These are phyloP conservation scores for Pichia scutulata DNA, from an alignment of 805 yeast species.

Conservation along the genomic window DNA sequence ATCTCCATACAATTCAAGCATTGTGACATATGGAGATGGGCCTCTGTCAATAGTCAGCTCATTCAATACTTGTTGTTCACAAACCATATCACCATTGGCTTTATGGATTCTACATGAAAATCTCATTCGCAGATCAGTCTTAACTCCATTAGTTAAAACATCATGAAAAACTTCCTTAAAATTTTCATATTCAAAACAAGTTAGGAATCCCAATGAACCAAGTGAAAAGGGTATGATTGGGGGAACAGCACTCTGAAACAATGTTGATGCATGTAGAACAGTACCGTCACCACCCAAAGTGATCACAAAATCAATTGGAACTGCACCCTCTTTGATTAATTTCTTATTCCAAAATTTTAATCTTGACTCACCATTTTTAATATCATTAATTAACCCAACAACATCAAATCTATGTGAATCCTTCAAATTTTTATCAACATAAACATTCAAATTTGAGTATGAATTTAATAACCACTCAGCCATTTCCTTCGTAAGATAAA, in stretches of 20 bases:
- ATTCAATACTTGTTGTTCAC: constrained; percentile 74
- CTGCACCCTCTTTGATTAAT: constrained; percentile 39
- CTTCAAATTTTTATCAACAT: constrained; percentile 66
- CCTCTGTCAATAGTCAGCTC: constrained; percentile 91
- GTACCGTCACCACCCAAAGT: constrained; percentile 98
- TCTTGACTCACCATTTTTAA: constrained; percentile 37
- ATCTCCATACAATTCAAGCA: constrained; percentile 84
- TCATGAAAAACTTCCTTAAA: constrained; percentile 51
- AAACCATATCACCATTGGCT: constrained; percentile 43
- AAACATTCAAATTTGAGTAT: constrained; percentile 34
- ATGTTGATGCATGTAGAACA: constrained; percentile 77
- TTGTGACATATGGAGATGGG: constrained; percentile 86
- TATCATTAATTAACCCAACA: constrained; percentile 39
- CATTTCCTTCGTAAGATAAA: constrained; percentile 68
- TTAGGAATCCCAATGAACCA: constrained; percentile 89
- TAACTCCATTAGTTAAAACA: constrained; percentile 64
- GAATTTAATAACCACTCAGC: constrained; percentile 63
- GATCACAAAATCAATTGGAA: constrained; percentile 64
- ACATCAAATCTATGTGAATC: constrained; percentile 58
- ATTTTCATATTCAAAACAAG: constrained; percentile 74
- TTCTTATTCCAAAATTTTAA: constrained; percentile 66
- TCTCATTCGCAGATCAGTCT: constrained; percentile 77
- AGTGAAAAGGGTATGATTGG: constrained; percentile 84
- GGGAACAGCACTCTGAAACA: constrained; percentile 81
- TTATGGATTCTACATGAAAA: constrained; percentile 70